Percentiles rank a stretch among this genome's conserved stretches.
Evolutionary conservation across 331 rosid species (phyloP).

Genomic region (Stylosanthes scabra): DNA sequence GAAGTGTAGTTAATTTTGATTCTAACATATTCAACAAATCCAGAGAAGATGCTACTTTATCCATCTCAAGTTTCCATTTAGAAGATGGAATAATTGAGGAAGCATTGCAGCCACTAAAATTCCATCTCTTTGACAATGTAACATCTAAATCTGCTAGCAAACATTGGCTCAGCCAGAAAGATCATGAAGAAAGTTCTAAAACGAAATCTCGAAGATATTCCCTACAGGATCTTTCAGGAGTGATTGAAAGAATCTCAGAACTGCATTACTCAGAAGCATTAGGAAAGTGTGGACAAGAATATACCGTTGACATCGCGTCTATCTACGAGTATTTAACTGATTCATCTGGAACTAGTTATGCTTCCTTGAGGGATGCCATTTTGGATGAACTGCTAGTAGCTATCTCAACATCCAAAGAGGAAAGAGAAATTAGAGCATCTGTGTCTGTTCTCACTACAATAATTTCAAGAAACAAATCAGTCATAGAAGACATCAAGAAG

Average conservation of each 20-base stretch:
- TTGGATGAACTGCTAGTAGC: constrained; percentile 69
- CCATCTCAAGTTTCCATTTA: constrained; percentile 42
- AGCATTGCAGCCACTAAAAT: constrained; percentile 41
- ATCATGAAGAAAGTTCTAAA: constrained; percentile 45
- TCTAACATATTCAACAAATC: constrained; percentile 47
- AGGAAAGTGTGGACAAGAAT: constrained; percentile 62
- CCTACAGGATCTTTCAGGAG: constrained; percentile 46
- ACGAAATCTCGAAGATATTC: constrained; percentile 53
- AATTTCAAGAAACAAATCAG: constrained; percentile 68
- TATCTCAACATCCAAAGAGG: constrained; percentile 79
- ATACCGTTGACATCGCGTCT: constrained; percentile 61
- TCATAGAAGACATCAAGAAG: constrained; percentile 72
- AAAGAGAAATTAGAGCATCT: constrained; percentile 66
- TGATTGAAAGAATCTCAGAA: constrained; percentile 49
- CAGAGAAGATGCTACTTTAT: constrained; percentile 38
- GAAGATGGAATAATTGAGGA: constrained; percentile 53
- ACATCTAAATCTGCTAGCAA: constrained; percentile 43
- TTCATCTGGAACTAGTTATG: constrained; percentile 54
- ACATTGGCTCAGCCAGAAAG: constrained; percentile 41
- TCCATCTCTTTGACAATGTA: constrained; percentile 49
- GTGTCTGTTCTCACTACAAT: constrained; percentile 69
- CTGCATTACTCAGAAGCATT: constrained; percentile 57
- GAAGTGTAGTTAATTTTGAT: constrained; percentile 37
- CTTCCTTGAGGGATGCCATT: constrained; percentile 72
- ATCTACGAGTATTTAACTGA: constrained; percentile 57